phyloP scores from a whole-genome alignment of 495 filamentous ascomycete genomes.

The Neurospora sp. region DNA sequence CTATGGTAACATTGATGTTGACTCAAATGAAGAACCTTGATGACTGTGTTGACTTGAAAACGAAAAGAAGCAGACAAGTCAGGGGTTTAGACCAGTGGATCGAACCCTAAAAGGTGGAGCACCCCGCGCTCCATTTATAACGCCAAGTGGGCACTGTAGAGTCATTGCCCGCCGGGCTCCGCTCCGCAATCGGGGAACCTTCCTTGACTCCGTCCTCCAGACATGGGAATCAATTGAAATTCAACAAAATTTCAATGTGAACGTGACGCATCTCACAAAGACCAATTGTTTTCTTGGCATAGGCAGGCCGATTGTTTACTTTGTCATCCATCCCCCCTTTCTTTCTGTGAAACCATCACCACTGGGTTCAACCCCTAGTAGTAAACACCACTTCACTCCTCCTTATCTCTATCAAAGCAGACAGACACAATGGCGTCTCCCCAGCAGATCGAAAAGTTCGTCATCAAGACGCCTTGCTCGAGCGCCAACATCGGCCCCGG shows the following conservation, averaged over 20 bases:
- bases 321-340: neutral
- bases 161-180: neutral
- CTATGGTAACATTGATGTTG: neutral
- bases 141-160: neutral
- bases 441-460: constrained; percentile 36
- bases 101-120: neutral
- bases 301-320: neutral
- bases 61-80: neutral
- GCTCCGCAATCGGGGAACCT: neutral
- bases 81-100: neutral
- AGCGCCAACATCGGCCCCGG: constrained; percentile 94
- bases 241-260: neutral
- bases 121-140: neutral
- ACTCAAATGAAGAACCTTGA: neutral
- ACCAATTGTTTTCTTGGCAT: neutral
- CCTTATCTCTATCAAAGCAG: neutral
- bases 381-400: neutral
- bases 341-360: neutral
- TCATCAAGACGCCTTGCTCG: constrained; percentile 68
- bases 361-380: neutral
- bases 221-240: neutral
- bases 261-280: neutral
- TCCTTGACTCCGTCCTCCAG: neutral
- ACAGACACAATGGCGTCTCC: constrained; percentile 6
- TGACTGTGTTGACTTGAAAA: neutral